These are phyloP conservation scores for Diplocarpon mali DNA, from an alignment of 2,329 filamentous ascomycete species.

Conservation along the genomic window DNA sequence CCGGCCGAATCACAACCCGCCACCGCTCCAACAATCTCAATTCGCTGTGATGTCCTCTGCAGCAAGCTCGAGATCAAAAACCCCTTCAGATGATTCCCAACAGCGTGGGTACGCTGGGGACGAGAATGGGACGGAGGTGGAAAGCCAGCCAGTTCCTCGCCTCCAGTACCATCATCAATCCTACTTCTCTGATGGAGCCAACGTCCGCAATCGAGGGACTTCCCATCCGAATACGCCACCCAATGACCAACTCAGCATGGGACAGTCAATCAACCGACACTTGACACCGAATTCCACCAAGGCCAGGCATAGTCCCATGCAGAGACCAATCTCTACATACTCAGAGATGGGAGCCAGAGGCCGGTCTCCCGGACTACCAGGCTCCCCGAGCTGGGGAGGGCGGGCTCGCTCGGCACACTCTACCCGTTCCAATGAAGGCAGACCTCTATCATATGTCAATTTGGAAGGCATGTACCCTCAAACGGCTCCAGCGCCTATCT, in stretches of 20 bases:
- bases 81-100: conserved; percentile 15
- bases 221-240: conserved; percentile 12
- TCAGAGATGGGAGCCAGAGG: conserved; percentile 59
- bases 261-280: conserved; percentile 45
- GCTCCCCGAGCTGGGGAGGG: conserved; percentile 22
- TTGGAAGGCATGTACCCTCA: conserved; percentile 40
- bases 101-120: conserved; percentile 14
- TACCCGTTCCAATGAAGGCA: conserved; percentile 21
- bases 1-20: conserved; percentile 19
- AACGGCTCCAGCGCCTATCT: conserved; percentile 25
- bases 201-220: conserved; percentile 15
- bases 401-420: conserved; percentile 26
- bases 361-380: conserved; percentile 39
- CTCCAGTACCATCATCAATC: conserved; percentile 49
- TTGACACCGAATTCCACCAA: conserved; percentile 45
- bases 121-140: conserved; percentile 15
- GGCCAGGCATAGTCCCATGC: conserved; percentile 45
- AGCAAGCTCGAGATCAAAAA: conserved; percentile 16
- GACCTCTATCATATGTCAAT: conserved; percentile 33
- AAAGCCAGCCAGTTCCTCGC: conserved; percentile 34
- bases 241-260: conserved; percentile 33
- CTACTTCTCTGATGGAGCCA: conserved; percentile 32
- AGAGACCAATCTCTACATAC: conserved; percentile 65
- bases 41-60: conserved; percentile 22
- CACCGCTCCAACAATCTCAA: conserved; percentile 20